Conservation (phyloP, 2,329 filamentous ascomycete species). For the Aspergillus alliaceus region DNA sequence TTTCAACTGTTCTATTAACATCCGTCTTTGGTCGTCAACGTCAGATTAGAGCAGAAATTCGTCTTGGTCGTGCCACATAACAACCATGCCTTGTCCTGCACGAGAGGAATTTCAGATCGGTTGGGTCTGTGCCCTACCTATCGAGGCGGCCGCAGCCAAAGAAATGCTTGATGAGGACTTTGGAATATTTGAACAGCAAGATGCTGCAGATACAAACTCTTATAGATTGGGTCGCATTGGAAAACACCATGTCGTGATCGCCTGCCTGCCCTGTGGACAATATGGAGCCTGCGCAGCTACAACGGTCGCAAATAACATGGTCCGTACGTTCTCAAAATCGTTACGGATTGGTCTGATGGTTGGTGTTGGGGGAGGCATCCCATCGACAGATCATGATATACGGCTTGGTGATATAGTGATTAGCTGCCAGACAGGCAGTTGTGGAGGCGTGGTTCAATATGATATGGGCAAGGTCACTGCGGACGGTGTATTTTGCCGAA, state of each 20-base stretch:
- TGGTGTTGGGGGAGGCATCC: slow-evolving; percentile 28
- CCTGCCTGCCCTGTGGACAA: slow-evolving; percentile 14
- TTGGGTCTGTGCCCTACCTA: slow-evolving; percentile 19
- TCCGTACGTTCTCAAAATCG: slow-evolving; percentile 17
- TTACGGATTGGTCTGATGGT: slow-evolving; percentile 23
- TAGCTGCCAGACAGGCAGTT: slow-evolving; percentile 15
- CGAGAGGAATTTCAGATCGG: slow-evolving; percentile 13
- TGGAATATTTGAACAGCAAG: slow-evolving; percentile 14
- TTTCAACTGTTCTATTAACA: neutral
- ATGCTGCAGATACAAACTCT: slow-evolving; percentile 16
- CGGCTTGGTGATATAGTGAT: slow-evolving; percentile 32
- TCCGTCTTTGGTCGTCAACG: neutral
- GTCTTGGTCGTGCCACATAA: too few relatives aligned
- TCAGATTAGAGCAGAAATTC: too few relatives aligned
- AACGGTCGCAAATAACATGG: slow-evolving; percentile 16
- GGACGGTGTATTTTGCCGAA: slow-evolving; percentile 10
- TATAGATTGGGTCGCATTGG: slow-evolving; percentile 21
- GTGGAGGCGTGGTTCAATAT: slow-evolving; percentile 27
- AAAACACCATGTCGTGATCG: slow-evolving; percentile 21
- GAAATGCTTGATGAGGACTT: slow-evolving; percentile 21
- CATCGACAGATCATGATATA: slow-evolving; percentile 23
- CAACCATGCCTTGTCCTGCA: slow-evolving; percentile 3
- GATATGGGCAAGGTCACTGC: slow-evolving; percentile 20
- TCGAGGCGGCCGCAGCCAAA: slow-evolving; percentile 17
- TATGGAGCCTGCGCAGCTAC: slow-evolving; percentile 18